A percentile compares a stretch with the other conserved stretches of the same genome.
phyloP scores from a whole-genome alignment of 176 grass and related monocot species.

The Saccharum officinarum region DNA sequence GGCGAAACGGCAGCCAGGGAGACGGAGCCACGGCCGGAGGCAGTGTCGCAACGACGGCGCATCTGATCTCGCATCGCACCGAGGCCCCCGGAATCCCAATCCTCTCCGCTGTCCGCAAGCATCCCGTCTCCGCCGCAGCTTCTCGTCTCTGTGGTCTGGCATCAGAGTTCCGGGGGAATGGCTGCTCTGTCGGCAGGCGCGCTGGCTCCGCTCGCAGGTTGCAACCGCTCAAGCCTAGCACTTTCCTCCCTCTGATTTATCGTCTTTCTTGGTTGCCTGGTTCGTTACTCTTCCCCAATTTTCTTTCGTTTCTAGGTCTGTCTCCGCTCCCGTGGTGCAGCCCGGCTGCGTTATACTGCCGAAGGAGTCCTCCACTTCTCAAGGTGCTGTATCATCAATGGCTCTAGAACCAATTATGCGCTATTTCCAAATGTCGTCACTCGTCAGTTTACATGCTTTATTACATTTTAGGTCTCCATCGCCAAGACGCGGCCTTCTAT shows the following conservation, averaged over 20 bases:
- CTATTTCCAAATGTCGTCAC: background rate
- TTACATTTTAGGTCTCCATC: conserved; percentile 27
- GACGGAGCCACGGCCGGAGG: background rate
- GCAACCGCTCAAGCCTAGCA: background rate
- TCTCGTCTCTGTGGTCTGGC: background rate
- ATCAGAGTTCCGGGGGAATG: conserved; percentile 4
- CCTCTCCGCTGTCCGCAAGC: background rate
- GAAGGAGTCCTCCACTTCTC: conserved; percentile 7
- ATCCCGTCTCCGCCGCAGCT: background rate
- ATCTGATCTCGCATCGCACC: background rate
- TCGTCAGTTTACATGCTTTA: background rate
- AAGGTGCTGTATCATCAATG: conserved; percentile 7
- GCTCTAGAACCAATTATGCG: background rate
- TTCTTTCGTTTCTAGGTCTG: background rate
- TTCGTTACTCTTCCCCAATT: background rate
- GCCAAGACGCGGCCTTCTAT: background rate
- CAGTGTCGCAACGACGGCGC: background rate
- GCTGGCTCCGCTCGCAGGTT: conserved; percentile 19
- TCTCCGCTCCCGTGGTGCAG: background rate
- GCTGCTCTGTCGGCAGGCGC: conserved; percentile 3
- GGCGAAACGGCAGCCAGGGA: background rate
- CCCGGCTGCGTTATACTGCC: background rate
- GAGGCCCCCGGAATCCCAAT: background rate
- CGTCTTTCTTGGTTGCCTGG: background rate
- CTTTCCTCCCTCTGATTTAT: background rate